These are phyloP conservation scores for Trametes punicea DNA, from an alignment of 768 basidiomycete genomes.

Conservation along the genomic window DNA sequence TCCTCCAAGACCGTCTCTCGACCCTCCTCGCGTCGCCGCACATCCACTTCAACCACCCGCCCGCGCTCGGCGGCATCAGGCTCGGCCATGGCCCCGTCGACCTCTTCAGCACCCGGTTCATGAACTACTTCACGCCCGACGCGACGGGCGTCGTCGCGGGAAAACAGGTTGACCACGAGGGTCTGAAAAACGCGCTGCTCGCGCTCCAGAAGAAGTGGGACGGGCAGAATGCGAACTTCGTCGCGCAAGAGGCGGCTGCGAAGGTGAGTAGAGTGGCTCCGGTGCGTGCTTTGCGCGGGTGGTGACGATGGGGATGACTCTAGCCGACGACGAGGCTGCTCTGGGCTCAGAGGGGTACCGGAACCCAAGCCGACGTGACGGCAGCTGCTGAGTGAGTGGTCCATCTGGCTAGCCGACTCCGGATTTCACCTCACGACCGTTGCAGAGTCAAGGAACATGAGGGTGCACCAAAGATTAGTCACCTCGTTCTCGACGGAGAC, in stretches of 20 bases:
- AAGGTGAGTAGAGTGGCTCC: slow-evolving; percentile 14
- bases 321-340: slow-evolving; percentile 21
- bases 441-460: slow-evolving; percentile 23
- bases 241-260: slow-evolving; percentile 3
- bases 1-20: slow-evolving; percentile 24
- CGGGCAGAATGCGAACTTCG: slow-evolving; percentile 18
- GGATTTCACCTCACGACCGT: neutral
- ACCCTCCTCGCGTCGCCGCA: slow-evolving; percentile 28
- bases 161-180: slow-evolving; percentile 24
- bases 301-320: neutral
- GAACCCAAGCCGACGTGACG: slow-evolving; percentile 13
- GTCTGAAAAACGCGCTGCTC: slow-evolving; percentile 26
- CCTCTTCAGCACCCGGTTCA: slow-evolving; percentile 30
- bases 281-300: neutral
- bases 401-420: neutral
- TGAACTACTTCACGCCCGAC: slow-evolving; percentile 27
- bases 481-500: slow-evolving; percentile 25
- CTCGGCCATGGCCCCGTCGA: slow-evolving; percentile 31
- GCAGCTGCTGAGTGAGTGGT: slow-evolving; percentile 25
- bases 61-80: slow-evolving; percentile 13
- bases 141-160: slow-evolving; percentile 25
- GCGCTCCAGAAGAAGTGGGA: slow-evolving; percentile 29
- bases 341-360: slow-evolving; percentile 21
- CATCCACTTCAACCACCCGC: slow-evolving; percentile 29
- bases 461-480: slow-evolving; percentile 20